Conservation (phyloP, 202 grass and related monocot species). For the Setaria viridis region DNA sequence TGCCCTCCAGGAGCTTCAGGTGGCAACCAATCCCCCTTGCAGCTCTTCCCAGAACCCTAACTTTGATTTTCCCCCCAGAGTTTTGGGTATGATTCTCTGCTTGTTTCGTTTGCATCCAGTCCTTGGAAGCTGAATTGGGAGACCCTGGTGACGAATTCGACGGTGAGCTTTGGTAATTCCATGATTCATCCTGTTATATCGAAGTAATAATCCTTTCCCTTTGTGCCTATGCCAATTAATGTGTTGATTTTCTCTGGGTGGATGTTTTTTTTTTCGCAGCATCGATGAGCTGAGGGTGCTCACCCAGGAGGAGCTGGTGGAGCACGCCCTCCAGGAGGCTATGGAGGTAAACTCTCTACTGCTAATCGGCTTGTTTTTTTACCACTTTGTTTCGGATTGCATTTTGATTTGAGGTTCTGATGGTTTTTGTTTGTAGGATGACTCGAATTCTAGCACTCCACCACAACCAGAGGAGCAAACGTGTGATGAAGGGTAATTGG, state of each 20-base stretch:
- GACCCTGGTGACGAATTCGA: constrained; percentile 55
- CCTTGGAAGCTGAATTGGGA: constrained; percentile 60
- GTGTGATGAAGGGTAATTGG: constrained; percentile 50
- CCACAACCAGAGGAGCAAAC: constrained; percentile 30
- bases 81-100: not conserved
- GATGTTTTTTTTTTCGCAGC: constrained; percentile 33
- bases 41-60: not conserved
- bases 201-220: not conserved
- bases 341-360: constrained; percentile 56
- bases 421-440: constrained; percentile 38
- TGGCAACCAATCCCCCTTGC: constrained; percentile 8
- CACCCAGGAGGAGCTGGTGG: constrained; percentile 81
- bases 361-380: not conserved
- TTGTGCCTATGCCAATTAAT: not conserved
- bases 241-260: not conserved
- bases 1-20: constrained; percentile 67
- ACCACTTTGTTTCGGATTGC: not conserved
- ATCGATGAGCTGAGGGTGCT: constrained; percentile 83
- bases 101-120: constrained; percentile 36
- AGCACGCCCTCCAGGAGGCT: constrained; percentile 71
- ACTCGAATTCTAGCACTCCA: constrained; percentile 19
- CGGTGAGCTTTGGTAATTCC: constrained; percentile 65
- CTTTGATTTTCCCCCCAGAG: not conserved
- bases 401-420: constrained; percentile 19
- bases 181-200: not conserved